phyloP scores from a whole-genome alignment of 169 alveolate genomes.

The Plasmodium berghei region DNA sequence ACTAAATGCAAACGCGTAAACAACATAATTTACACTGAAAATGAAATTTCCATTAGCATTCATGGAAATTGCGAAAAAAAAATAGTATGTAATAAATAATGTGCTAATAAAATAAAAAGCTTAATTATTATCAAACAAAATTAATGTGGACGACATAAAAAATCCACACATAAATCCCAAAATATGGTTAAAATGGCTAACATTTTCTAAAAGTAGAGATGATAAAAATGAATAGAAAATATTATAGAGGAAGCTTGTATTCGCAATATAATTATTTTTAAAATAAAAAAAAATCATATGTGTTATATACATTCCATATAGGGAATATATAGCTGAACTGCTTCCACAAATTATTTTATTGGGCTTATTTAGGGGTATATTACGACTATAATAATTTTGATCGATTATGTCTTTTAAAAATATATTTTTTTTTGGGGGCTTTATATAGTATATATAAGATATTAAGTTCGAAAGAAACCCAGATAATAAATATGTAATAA shows the following conservation, averaged over 20 bases:
- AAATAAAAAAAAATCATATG: constrained; percentile 63
- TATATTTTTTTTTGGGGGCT: constrained; percentile 28
- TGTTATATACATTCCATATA: constrained; percentile 73
- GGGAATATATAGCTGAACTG: constrained; percentile 64
- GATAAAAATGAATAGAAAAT: constrained; percentile 69
- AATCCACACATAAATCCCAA: constrained; percentile 65
- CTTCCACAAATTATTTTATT: constrained; percentile 74
- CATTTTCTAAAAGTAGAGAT: constrained; percentile 70
- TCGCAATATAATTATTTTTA: constrained; percentile 53
- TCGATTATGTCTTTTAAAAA: constrained; percentile 49
- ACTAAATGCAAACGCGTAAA: background rate
- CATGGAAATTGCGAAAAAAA: no score
- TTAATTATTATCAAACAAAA: constrained; percentile 37
- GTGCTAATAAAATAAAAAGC: background rate
- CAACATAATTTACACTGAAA: background rate
- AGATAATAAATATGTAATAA: constrained; percentile 38
- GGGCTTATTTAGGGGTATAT: constrained; percentile 2
- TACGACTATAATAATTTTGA: constrained; percentile 20
- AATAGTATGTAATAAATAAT: no score
- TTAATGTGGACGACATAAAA: constrained; percentile 38
- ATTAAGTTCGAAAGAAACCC: constrained; percentile 51
- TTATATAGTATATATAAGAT: constrained; percentile 33
- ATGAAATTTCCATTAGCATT: background rate
- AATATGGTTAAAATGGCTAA: constrained; percentile 61
- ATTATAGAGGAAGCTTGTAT: constrained; percentile 42